Evolutionary conservation across 2,329 filamentous ascomycete species (phyloP).

Genomic region (Fragosphaeria purpurea): DNA sequence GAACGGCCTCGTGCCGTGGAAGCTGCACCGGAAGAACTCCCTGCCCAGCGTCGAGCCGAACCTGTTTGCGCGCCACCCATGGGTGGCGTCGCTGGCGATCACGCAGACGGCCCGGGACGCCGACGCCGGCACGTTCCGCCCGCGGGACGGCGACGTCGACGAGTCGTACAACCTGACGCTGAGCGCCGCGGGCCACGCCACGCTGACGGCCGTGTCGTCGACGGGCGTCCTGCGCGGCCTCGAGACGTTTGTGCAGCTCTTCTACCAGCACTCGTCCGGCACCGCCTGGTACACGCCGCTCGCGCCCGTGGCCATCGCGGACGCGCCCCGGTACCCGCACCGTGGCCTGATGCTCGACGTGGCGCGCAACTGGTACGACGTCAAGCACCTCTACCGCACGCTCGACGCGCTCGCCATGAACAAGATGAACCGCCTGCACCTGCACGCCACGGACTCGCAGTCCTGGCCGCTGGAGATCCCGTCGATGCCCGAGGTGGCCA

Average conservation of each 20-base stretch:
- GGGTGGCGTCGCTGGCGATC: constrained; percentile 52
- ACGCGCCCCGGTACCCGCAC: constrained; percentile 64
- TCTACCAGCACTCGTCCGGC: constrained; percentile 58
- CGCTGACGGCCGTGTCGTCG: constrained; percentile 54
- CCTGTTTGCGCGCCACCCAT: constrained; percentile 29
- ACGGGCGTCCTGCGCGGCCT: constrained; percentile 63
- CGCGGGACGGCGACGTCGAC: constrained; percentile 54
- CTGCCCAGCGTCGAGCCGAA: constrained; percentile 54
- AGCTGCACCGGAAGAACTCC: constrained; percentile 52
- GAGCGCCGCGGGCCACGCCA: constrained; percentile 45
- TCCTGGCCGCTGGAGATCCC: constrained; percentile 80
- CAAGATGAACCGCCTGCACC: constrained; percentile 74
- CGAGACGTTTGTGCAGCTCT: constrained; percentile 69
- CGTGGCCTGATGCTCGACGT: constrained; percentile 75
- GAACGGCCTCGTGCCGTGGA: constrained; percentile 67
- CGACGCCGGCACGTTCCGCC: constrained; percentile 36
- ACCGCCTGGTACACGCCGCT: constrained; percentile 54
- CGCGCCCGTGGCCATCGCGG: constrained; percentile 62
- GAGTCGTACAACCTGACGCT: constrained; percentile 66
- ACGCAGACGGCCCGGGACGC: constrained; percentile 47
- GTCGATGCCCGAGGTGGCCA: constrained; percentile 58
- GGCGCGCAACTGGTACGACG: constrained; percentile 59
- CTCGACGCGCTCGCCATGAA: constrained; percentile 70
- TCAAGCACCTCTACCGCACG: constrained; percentile 58
- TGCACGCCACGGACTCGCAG: constrained; percentile 75